Evolutionary conservation across 495 filamentous ascomycete species (phyloP), one percentile per base, ranked within the genome.

Genomic region (Penicillium egyptiacum): DNA sequence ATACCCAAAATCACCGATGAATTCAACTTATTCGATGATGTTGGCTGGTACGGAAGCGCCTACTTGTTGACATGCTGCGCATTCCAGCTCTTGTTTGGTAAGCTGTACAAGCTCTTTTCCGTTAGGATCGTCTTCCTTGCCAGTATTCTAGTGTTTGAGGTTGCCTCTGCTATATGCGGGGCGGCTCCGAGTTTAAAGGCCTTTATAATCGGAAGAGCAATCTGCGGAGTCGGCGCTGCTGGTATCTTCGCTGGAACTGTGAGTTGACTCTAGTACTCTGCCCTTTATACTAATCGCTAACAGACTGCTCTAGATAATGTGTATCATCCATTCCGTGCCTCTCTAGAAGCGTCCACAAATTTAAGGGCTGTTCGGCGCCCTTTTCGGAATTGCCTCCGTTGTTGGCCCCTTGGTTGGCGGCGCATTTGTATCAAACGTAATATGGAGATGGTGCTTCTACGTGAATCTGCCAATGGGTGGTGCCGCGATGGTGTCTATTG

Each of bases 1-100:
- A 46, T 46, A 25, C 43, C 43, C 5, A 46, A 22, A 22, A 46
- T 46, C 43, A 46, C 43, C 43, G 22, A 22, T 4, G 43, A 46
- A 28, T 46, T 46, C 22, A 1, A 46, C 17, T 25, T 12, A 0
- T 22, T 46, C 20, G 23, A 46, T 10, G 23, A 46, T 14, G 25
- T 46, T 25, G 43, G 43, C 14, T 46, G 43, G 43, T 46, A 46
- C 1, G 43, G 43, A 8, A 46, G 43, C 12, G 23, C 43, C 8
- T 46, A 25, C 22, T n/a, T 46, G 14, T 26, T 46, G 0, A 46
- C 23, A 26, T 25, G 22, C 11, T 46, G 43, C 43, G 25, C 22
- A 0, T 46, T 46, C 14, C 43, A 46, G n/a, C 22, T 46, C 2
- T 4, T 46, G 2, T 46, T 46, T n/a, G 43, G 43, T 10, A 46